phyloP scores from a whole-genome alignment of 306 rosid species.

The Phaseolus lunatus region DNA sequence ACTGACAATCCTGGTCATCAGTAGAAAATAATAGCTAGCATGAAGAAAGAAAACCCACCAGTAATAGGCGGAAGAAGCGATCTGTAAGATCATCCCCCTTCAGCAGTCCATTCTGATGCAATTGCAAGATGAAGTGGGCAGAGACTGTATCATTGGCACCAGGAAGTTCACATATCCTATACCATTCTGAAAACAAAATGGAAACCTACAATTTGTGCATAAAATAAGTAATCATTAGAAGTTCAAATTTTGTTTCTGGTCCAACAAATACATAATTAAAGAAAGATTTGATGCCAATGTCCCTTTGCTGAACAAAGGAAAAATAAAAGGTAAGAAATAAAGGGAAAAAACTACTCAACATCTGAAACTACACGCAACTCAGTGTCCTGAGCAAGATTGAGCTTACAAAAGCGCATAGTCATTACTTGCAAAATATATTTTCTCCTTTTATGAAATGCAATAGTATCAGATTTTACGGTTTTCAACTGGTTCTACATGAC shows the following conservation, averaged over 20 bases:
- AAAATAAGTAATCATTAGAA: slow-evolving; percentile 28
- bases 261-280: slow-evolving; percentile 3
- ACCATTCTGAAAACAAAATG: slow-evolving; percentile 83
- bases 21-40: neutral
- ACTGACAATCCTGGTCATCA: slow-evolving; percentile 9
- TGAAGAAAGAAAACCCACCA: slow-evolving; percentile 55
- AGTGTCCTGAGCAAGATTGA: neutral
- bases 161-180: slow-evolving; percentile 84
- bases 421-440: neutral
- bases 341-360: neutral
- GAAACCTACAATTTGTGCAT: slow-evolving; percentile 65
- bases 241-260: neutral
- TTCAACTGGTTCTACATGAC: neutral
- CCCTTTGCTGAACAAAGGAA: neutral
- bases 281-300: neutral
- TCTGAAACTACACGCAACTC: neutral
- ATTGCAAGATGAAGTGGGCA: slow-evolving; percentile 71
- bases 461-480: slow-evolving; percentile 5
- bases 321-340: neutral
- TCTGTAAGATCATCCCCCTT: slow-evolving; percentile 95
- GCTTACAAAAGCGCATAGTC: neutral
- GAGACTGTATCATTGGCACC: slow-evolving; percentile 73
- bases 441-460: neutral
- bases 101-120: slow-evolving; percentile 81
- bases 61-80: slow-evolving; percentile 79